phyloP scores from a whole-genome alignment of 768 basidiomycete genomes.

The Suillus bovinus region DNA sequence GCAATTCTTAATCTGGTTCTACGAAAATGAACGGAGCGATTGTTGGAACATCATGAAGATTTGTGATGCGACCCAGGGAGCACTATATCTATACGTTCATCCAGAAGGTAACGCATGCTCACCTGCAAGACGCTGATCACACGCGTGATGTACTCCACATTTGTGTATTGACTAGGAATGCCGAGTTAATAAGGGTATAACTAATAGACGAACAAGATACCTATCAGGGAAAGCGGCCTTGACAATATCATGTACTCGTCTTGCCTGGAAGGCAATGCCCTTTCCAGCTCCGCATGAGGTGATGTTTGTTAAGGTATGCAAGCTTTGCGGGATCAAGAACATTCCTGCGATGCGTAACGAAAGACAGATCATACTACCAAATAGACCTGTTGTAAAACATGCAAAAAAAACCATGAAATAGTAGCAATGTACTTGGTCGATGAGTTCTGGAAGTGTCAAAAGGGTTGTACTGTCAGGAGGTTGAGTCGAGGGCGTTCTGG shows the following conservation, averaged over 20 bases:
- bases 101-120: background rate
- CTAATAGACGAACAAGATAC: slow-evolving; percentile 32
- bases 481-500: slow-evolving; percentile 29
- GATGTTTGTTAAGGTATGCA: slow-evolving; percentile 86
- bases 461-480: slow-evolving; percentile 68
- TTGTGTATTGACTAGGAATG: slow-evolving; percentile 44
- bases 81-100: background rate
- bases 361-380: slow-evolving; percentile 69
- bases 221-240: slow-evolving; percentile 59
- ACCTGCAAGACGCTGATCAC: slow-evolving; percentile 68
- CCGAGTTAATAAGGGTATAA: background rate
- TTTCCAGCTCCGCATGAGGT: slow-evolving; percentile 62
- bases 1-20: slow-evolving; percentile 56
- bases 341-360: slow-evolving; percentile 82
- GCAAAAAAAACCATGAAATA: slow-evolving; percentile 8
- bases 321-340: slow-evolving; percentile 79
- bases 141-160: slow-evolving; percentile 57
- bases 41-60: slow-evolving; percentile 67
- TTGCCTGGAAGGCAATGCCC: slow-evolving; percentile 54
- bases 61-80: slow-evolving; percentile 63
- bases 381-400: background rate
- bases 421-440: slow-evolving; percentile 53
- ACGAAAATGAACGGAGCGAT: slow-evolving; percentile 80
- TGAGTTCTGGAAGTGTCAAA: slow-evolving; percentile 63
- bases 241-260: slow-evolving; percentile 52